phyloP scores from a whole-genome alignment of 2,329 filamentous ascomycete genomes.

The Epichloe hybrida region DNA sequence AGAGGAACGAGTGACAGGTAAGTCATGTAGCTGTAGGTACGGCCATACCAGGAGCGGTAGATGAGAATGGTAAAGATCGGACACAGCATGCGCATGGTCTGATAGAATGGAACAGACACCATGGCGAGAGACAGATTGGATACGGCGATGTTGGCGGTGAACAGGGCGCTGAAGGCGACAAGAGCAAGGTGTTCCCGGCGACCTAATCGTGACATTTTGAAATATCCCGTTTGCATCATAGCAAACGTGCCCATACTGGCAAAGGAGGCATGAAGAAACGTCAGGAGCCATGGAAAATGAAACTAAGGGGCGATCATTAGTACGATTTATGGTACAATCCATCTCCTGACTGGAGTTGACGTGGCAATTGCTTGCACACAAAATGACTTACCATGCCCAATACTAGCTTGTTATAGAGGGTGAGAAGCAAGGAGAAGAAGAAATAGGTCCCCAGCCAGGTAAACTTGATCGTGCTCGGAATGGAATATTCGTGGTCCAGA shows the following conservation, averaged over 20 bases:
- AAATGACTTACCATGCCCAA: slow-evolving; percentile 31
- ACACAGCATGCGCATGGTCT: slow-evolving; percentile 48
- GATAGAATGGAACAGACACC: slow-evolving; percentile 53
- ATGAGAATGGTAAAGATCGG: slow-evolving; percentile 50
- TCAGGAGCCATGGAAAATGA: slow-evolving; percentile 47
- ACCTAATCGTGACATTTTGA: slow-evolving; percentile 37
- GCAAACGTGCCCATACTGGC: slow-evolving; percentile 41
- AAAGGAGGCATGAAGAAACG: slow-evolving; percentile 42
- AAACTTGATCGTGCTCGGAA: slow-evolving; percentile 32
- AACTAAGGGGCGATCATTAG: slow-evolving; percentile 25
- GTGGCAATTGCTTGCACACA: background rate
- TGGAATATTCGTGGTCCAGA: slow-evolving; percentile 31
- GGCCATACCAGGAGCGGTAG: slow-evolving; percentile 41
- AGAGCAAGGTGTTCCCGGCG: slow-evolving; percentile 41
- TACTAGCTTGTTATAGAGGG: slow-evolving; percentile 46
- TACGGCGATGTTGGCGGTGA: slow-evolving; percentile 50
- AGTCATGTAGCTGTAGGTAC: slow-evolving; percentile 40
- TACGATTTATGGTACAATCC: background rate
- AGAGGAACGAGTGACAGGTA: slow-evolving; percentile 49
- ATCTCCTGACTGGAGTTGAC: background rate
- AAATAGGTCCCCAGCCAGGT: slow-evolving; percentile 39
- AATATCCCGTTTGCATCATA: slow-evolving; percentile 37
- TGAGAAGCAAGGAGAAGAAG: slow-evolving; percentile 33
- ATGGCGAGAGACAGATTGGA: slow-evolving; percentile 49
- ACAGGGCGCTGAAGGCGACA: slow-evolving; percentile 44